Percentiles rank a stretch among this genome's conserved stretches.
Conservation (phyloP, 345 rosid species). For the Eucalyptus tenuipes region DNA sequence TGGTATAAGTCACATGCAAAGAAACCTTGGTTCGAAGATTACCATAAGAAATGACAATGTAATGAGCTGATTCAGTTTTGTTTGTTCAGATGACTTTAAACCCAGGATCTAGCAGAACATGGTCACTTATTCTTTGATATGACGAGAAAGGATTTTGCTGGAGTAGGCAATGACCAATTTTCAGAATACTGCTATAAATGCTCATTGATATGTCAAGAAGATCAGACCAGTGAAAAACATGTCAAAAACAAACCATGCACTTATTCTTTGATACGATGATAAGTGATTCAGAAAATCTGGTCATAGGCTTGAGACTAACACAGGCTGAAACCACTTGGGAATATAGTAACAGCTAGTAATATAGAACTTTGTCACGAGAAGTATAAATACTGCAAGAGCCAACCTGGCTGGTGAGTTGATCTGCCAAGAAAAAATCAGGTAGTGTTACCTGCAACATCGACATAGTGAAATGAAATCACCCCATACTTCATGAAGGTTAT, state of each 20-base stretch:
- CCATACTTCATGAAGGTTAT: not conserved
- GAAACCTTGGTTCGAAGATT: not conserved
- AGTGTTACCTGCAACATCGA: conserved; percentile 34
- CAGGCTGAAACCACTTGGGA: not conserved
- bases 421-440: conserved; percentile 59
- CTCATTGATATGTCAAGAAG: not conserved
- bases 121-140: not conserved
- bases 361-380: not conserved
- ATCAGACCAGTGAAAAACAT: not conserved
- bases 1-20: not conserved
- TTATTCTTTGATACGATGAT: not conserved
- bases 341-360: not conserved
- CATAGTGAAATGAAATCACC: not conserved
- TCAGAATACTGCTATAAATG: not conserved
- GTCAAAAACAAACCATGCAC: not conserved
- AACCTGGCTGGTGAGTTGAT: conserved; percentile 55
- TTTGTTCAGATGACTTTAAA: not conserved
- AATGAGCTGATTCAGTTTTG: not conserved
- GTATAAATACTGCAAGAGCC: not conserved
- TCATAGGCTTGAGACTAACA: not conserved
- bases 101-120: not conserved
- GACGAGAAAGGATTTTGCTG: not conserved
- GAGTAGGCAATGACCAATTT: not conserved
- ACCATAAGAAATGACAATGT: not conserved
- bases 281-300: not conserved